phyloP scores from a whole-genome alignment of 2,329 filamentous ascomycete species.

The Mycosphaerella sp. region DNA sequence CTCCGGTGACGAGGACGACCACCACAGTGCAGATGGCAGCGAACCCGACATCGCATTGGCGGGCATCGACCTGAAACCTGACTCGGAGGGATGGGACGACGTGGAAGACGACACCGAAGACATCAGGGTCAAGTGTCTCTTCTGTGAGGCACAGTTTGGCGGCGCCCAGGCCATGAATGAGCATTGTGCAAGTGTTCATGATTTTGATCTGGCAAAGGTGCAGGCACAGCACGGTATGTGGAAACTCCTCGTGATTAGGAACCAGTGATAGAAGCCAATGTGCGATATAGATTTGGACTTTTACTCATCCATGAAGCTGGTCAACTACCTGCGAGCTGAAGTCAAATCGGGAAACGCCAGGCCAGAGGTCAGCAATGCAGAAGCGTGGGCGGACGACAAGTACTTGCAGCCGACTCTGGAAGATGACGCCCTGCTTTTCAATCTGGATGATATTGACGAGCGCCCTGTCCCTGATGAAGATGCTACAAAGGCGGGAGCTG shows the following conservation, averaged over 20 bases:
- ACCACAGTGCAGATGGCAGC: conserved; percentile 7
- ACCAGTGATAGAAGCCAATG: neutral
- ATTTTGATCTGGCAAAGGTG: conserved; percentile 37
- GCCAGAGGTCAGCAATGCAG: conserved; percentile 54
- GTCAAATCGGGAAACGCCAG: conserved; percentile 35
- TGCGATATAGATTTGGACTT: conserved; percentile 38
- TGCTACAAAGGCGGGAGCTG: conserved; percentile 6
- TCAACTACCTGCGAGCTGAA: conserved; percentile 46
- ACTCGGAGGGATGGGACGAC: conserved; percentile 42
- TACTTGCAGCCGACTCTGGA: conserved; percentile 79
- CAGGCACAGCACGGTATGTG: conserved; percentile 35
- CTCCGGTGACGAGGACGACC: conserved; percentile 18
- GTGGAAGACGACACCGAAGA: conserved; percentile 37
- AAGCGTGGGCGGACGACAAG: conserved; percentile 66
- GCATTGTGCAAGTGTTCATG: conserved; percentile 34
- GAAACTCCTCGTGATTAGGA: neutral
- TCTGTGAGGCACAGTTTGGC: conserved; percentile 35
- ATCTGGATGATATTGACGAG: conserved; percentile 68
- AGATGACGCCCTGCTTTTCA: conserved; percentile 84
- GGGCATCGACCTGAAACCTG: conserved; percentile 28
- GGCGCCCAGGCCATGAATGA: conserved; percentile 34
- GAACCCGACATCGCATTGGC: conserved; percentile 18
- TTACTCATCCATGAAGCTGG: conserved; percentile 39
- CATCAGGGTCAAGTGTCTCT: conserved; percentile 36
- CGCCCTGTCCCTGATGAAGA: conserved; percentile 15